Conservation (phyloP, 305 asterid genomes). For the Fraxinus velutina region DNA sequence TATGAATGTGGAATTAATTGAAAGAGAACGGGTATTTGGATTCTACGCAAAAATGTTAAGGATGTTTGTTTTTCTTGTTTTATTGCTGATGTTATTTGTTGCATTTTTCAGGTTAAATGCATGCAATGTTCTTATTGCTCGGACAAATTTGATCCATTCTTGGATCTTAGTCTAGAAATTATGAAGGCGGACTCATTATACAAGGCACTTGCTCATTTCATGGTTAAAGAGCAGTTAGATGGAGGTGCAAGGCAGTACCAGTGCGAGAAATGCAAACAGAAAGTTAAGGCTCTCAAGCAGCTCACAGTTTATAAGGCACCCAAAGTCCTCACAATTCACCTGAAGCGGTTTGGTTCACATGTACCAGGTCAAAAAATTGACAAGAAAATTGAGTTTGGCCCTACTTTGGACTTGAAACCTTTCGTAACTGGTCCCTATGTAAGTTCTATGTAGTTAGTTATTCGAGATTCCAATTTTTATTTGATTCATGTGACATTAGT, state of each 20-base stretch:
- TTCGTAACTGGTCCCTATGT: slow-evolving; percentile 81
- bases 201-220: slow-evolving; percentile 79
- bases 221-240: slow-evolving; percentile 78
- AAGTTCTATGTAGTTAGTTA: slow-evolving; percentile 32
- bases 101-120: slow-evolving; percentile 73
- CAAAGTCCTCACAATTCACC: slow-evolving; percentile 82
- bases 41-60: neutral
- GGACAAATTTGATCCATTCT: slow-evolving; percentile 83
- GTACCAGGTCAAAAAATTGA: slow-evolving; percentile 66
- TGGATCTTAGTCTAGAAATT: slow-evolving; percentile 92
- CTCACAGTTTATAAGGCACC: slow-evolving; percentile 84
- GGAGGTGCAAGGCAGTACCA: slow-evolving; percentile 89
- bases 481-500: neutral
- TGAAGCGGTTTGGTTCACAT: slow-evolving; percentile 77
- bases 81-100: slow-evolving; percentile 4
- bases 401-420: slow-evolving; percentile 79
- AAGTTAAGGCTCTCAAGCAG: slow-evolving; percentile 89
- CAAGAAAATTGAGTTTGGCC: slow-evolving; percentile 55
- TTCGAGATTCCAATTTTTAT: neutral
- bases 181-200: slow-evolving; percentile 61
- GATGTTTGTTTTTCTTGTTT: neutral
- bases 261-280: slow-evolving; percentile 91
- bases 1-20: neutral
- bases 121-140: slow-evolving; percentile 90
- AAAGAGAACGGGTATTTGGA: neutral